Evolutionary conservation across 129 eudicot genomes (phyloP).

Genomic region (carrot (Daucus carota)): DNA sequence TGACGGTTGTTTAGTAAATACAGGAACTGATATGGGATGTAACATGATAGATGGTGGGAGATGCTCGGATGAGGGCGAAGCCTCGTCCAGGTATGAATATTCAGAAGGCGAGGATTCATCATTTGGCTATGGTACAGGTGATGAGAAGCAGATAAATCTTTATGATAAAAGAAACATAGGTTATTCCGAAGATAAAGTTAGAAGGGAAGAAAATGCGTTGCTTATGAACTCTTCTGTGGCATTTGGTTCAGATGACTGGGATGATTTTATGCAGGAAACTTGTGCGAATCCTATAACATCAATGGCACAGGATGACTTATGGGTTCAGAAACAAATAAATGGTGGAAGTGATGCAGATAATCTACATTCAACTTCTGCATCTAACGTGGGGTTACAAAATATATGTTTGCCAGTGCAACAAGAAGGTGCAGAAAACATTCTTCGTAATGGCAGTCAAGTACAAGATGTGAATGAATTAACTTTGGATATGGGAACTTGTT

Average conservation of each 20-base stretch:
- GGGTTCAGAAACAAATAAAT: conserved; percentile 21
- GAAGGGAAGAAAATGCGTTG: conserved; percentile 30
- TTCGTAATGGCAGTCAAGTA: conserved; percentile 14
- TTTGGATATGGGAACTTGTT: conserved; percentile 14
- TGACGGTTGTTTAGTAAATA: conserved; percentile 12
- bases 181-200: conserved; percentile 17
- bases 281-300: conserved; percentile 30
- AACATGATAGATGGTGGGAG: conserved; percentile 24
- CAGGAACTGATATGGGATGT: conserved; percentile 4
- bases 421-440: conserved; percentile 19
- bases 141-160: conserved; percentile 29
- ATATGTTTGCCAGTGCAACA: conserved; percentile 15
- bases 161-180: conserved; percentile 16
- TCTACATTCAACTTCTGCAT: conserved; percentile 14
- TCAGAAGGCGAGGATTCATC: conserved; percentile 86
- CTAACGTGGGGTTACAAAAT: conserved; percentile 12
- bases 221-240: conserved; percentile 61
- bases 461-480: conserved; percentile 17
- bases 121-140: conserved; percentile 63
- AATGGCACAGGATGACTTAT: conserved; percentile 30
- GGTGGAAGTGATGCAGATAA: conserved; percentile 19
- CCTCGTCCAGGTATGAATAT: conserved; percentile 53
- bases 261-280: conserved; percentile 62
- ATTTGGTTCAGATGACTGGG: conserved; percentile 83
- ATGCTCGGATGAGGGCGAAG: conserved; percentile 42